Conservation (phyloP, 164 flowering plant genomes). For the Aristolochia californica region DNA sequence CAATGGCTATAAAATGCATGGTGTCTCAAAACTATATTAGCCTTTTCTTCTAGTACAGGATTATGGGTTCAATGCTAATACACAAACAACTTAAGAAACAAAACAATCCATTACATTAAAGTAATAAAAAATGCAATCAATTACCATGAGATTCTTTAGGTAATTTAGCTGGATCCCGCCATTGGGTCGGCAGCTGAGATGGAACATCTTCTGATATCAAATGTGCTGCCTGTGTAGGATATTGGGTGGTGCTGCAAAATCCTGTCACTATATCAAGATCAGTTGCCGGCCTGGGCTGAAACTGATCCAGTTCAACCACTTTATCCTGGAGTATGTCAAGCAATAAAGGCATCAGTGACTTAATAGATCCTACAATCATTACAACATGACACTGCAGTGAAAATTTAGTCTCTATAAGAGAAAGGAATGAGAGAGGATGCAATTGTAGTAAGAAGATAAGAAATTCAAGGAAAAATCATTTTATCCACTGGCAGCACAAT, state of each 20-base stretch:
- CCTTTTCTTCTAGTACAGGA: too few species aligned
- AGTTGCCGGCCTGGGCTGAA: constrained; percentile 58
- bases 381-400: background rate
- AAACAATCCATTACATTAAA: background rate
- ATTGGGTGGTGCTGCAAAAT: constrained; percentile 55
- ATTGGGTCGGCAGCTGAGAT: constrained; percentile 42
- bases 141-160: constrained; percentile 10
- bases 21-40: too few species aligned
- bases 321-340: constrained; percentile 32
- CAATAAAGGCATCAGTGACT: background rate
- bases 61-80: background rate
- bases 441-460: background rate
- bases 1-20: too few species aligned
- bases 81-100: background rate
- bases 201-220: constrained; percentile 35
- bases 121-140: background rate
- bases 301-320: constrained; percentile 42
- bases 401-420: background rate
- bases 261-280: constrained; percentile 65
- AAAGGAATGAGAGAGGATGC: background rate
- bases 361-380: too few species aligned
- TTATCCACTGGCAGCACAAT: too few species aligned
- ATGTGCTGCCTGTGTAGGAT: constrained; percentile 57
- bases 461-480: too few species aligned
- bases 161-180: constrained; percentile 17